Base-by-base conservation (phyloP, 805 yeast genomes). In the Wickerhamiella siamensis region DNA sequence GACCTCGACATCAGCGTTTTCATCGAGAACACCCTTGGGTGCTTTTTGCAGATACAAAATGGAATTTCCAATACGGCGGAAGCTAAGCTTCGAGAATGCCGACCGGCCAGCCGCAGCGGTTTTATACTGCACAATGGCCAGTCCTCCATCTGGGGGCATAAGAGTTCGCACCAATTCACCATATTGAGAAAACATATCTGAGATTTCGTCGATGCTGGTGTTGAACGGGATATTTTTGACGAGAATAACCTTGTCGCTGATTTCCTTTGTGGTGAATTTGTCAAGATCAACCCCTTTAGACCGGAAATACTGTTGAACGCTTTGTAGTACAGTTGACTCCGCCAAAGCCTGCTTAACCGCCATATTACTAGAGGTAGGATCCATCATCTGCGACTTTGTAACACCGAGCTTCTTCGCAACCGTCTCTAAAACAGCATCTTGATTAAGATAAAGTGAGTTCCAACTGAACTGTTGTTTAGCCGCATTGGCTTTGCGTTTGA, bases 291-390 rank as follows among this genome's bases (percentile, higher is more conserved):
- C 83, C 29, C 94, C 94, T 56, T 79, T 79, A 19, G 66, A 61
- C 58, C 84, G 94, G 60, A 91, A 91, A 61, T 77, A 91, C 51
- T 75, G 74, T 55, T 95, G 74, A 10, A 91, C 94, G 59, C 80
- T 91, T 36, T 87, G 91, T 54, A 91, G 78, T 15, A 87, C 95
- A 55, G 86, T 91, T 2, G 96, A 93, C 64, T 91, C 98, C 0
- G 98, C 97, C 48, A 91, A 70, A 0, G 98, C 97, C 61, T 87
- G 97, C 57, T 87, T 83, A 12, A 91, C 97, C 1, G 95, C 96
- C 40, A 94, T 80, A 45, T 70, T 77, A 5, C 94, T 71, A 49
- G 77, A 83, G 51, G 83, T 81, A 1, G 95, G 88, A 59, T 91
- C 93, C 46, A 91, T 72, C 54, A 91, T 69, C 43, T 84, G 83